Evolutionary conservation across 148 eudicot genomes (phyloP).

Genomic region (Fagopyrum homotropicum): DNA sequence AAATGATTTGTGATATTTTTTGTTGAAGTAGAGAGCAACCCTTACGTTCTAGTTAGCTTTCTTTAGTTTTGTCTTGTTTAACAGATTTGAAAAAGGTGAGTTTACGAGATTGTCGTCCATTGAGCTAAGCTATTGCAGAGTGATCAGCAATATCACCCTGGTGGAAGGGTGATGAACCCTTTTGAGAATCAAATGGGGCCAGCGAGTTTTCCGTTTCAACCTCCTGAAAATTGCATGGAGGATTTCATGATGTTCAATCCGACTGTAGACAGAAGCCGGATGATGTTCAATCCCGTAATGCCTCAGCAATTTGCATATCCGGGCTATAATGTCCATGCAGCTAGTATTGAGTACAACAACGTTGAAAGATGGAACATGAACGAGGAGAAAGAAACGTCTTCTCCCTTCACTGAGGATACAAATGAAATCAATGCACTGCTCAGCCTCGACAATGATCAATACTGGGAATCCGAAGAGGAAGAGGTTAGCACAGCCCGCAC

Average conservation of each 20-base stretch:
- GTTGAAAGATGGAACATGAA: slow-evolving; percentile 13
- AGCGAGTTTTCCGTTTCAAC: slow-evolving; percentile 23
- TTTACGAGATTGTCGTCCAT: neutral
- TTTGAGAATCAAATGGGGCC: slow-evolving; percentile 25
- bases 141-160: slow-evolving; percentile 21
- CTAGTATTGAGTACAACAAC: slow-evolving; percentile 18
- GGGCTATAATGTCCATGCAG: slow-evolving; percentile 20
- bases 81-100: neutral
- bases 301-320: slow-evolving; percentile 23
- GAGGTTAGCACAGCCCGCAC: slow-evolving; percentile 61
- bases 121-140: slow-evolving; percentile 33
- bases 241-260: slow-evolving; percentile 53
- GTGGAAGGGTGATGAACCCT: slow-evolving; percentile 21
- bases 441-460: slow-evolving; percentile 37
- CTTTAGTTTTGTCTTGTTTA: slow-evolving; percentile 7
- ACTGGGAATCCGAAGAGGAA: slow-evolving; percentile 40
- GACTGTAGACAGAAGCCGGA: slow-evolving; percentile 39
- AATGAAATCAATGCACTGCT: slow-evolving; percentile 54
- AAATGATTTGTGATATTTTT: slow-evolving; percentile 15
- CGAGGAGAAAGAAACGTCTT: slow-evolving; percentile 19
- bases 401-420: slow-evolving; percentile 36
- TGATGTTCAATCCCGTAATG: slow-evolving; percentile 49
- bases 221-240: slow-evolving; percentile 46
- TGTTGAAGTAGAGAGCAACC: slow-evolving; percentile 9
- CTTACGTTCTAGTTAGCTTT: slow-evolving; percentile 15